A percentile compares a stretch with the other conserved stretches of the same genome.
These are phyloP conservation scores for Rubia peregrina DNA, from an alignment of 305 asterid species.

Conservation along the genomic window DNA sequence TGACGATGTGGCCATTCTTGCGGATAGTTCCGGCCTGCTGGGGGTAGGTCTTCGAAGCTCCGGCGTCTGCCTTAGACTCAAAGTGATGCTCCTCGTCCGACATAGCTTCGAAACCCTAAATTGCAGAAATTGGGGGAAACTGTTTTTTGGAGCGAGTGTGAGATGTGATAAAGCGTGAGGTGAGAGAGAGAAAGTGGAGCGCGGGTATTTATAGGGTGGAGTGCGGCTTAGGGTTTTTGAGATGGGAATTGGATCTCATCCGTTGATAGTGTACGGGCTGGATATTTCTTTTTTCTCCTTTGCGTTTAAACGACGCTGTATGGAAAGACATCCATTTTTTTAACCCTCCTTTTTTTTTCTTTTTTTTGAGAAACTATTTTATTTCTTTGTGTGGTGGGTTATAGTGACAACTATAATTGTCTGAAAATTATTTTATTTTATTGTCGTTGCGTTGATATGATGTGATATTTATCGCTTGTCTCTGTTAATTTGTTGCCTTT, in stretches of 20 bases:
- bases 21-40: constrained; percentile 87
- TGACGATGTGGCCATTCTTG: constrained; percentile 63
- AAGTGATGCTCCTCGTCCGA: constrained; percentile 90
- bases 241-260: constrained; percentile 13
- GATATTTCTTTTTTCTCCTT: constrained; percentile 5
- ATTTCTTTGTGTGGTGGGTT: not conserved
- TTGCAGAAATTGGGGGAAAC: not conserved
- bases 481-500: no score
- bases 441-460: not conserved
- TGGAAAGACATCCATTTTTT: not conserved
- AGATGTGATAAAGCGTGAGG: constrained; percentile 3
- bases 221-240: constrained; percentile 31
- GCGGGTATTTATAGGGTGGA: not conserved
- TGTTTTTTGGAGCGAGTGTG: not conserved
- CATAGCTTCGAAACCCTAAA: constrained; percentile 28
- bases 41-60: constrained; percentile 74
- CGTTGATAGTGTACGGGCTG: constrained; percentile 21
- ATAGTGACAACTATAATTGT: not conserved
- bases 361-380: not conserved
- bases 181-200: not conserved
- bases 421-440: not conserved
- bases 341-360: not conserved
- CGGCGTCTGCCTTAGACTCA: constrained; percentile 85
- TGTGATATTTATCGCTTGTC: not conserved
- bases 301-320: constrained; percentile 44